phyloP scores from a whole-genome alignment of 805 yeast species.

The Monosporozyma aerobia region DNA sequence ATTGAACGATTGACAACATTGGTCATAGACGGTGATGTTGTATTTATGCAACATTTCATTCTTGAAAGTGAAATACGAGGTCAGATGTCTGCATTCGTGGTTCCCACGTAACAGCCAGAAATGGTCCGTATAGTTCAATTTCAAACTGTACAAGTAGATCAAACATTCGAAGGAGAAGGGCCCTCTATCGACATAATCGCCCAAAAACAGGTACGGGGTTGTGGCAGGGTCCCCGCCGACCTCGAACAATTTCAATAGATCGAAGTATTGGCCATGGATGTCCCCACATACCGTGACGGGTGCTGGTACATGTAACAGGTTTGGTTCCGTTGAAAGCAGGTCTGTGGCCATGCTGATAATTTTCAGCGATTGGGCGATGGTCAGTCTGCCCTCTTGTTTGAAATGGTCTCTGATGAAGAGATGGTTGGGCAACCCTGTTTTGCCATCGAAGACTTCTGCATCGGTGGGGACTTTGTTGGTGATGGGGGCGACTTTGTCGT shows the following conservation, averaged over 20 bases:
- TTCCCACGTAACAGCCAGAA: slow-evolving; percentile 85
- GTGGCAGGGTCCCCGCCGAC: slow-evolving; percentile 80
- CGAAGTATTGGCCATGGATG: slow-evolving; percentile 93
- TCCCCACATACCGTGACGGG: slow-evolving; percentile 97
- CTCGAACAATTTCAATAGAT: slow-evolving; percentile 80
- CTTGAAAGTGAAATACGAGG: slow-evolving; percentile 89
- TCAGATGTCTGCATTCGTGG: slow-evolving; percentile 89
- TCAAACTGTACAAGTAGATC: slow-evolving; percentile 67
- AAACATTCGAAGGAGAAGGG: slow-evolving; percentile 78
- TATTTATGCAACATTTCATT: slow-evolving; percentile 85
- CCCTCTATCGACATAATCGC: slow-evolving; percentile 95
- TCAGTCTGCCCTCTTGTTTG: slow-evolving; percentile 68
- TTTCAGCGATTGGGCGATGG: slow-evolving; percentile 56
- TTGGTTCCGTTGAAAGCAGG: slow-evolving; percentile 63
- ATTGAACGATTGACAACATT: slow-evolving; percentile 69
- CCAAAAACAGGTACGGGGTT: slow-evolving; percentile 76
- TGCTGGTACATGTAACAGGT: slow-evolving; percentile 70
- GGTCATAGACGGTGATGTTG: slow-evolving; percentile 53
- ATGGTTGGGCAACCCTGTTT: slow-evolving; percentile 62
- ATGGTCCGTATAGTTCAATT: slow-evolving; percentile 62
- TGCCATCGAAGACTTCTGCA: slow-evolving; percentile 48
- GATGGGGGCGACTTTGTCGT: slow-evolving; percentile 53
- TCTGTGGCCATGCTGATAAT: slow-evolving; percentile 61
- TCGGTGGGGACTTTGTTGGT: slow-evolving; percentile 57
- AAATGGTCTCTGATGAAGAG: slow-evolving; percentile 67